phyloP scores from a whole-genome alignment of 2,329 filamentous ascomycete species.

The Aureobasidium melanogenum region DNA sequence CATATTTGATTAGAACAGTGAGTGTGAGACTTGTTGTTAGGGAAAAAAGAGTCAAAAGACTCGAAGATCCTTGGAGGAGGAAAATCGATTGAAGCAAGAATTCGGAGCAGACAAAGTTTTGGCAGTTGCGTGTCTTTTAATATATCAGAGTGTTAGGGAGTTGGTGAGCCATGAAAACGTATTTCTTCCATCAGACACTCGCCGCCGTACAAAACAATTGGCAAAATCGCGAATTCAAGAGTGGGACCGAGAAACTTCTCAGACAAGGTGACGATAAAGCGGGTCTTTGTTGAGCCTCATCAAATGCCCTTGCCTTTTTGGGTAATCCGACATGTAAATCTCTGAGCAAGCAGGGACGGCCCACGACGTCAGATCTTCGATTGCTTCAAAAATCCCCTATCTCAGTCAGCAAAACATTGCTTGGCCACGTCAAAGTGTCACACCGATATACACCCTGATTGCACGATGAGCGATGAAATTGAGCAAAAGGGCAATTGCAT shows the following conservation, averaged over 20 bases:
- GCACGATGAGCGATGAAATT: background rate
- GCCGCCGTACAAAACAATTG: background rate
- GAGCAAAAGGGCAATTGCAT: background rate
- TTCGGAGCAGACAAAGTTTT: background rate
- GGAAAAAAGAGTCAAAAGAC: background rate
- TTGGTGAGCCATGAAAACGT: background rate
- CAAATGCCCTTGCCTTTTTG: background rate
- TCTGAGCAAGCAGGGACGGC: background rate
- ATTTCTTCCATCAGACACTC: background rate
- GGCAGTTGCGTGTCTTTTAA: background rate
- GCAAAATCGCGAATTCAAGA: slow-evolving; percentile 1
- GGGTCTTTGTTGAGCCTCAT: slow-evolving; percentile 9
- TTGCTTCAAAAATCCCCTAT: background rate
- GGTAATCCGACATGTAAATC: background rate
- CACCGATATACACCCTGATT: background rate
- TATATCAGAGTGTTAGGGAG: background rate
- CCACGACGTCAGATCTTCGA: background rate
- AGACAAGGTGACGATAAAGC: slow-evolving; percentile 2
- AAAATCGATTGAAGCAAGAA: background rate
- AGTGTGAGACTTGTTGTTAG: too few relatives aligned
- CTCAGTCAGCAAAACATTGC: background rate
- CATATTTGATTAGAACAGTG: background rate
- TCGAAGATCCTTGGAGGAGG: background rate
- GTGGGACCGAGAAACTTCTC: slow-evolving; percentile 7
- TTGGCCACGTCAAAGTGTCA: background rate